Base-by-base conservation (phyloP, 108 stramenopile species). In the Stephanodiscus minutulus region DNA sequence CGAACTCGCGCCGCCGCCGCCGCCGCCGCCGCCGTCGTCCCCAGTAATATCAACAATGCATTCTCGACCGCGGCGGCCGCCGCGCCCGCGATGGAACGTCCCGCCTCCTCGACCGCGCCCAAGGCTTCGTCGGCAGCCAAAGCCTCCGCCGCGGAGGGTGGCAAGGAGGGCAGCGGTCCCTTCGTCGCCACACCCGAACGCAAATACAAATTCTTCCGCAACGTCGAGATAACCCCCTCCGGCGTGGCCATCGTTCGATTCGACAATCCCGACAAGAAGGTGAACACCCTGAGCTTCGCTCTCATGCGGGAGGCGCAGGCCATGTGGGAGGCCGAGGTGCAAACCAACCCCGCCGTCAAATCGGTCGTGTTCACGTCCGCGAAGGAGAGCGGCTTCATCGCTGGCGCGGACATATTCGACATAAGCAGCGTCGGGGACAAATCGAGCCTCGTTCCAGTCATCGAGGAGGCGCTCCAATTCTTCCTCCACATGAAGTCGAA, bases 391-490 rank as follows among this genome's bases (percentile, higher is more conserved):
- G 96, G 94, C 81, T 99, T 98, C 81, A 98, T 99, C 78, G 99
- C 98, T 28, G 99, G 99, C 21, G 99, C 99, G 6, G 99, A 99
- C 76, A 99, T 99, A 81, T 88, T 87, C 70, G 91, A 94, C 68
- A 85, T 97, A 39, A 82, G 95, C 77, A 53, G 82, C 29, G 73
- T 94, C 21, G 83, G 94, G 66, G 86, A 98, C 77, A 97, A 98
- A 67, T 71, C 84, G 64, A 73, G 82, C 37, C 53, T 94, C 11
- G 76, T 92, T 33, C 89, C 87, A 15, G 57, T 94, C n/a, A 95
- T 96, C 73, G 90, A 88, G 73, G 87, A 87, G 68, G 85, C 91
- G 47, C 60, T 91, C 61, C 69, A 88, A 11, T 91, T 96, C 58
- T 93, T 96, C 77, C 90, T 91, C 67, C 64, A 68, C 36, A 87